Conservation (phyloP, 2,329 filamentous ascomycete species). For the Nothomitra cinnamomea region DNA sequence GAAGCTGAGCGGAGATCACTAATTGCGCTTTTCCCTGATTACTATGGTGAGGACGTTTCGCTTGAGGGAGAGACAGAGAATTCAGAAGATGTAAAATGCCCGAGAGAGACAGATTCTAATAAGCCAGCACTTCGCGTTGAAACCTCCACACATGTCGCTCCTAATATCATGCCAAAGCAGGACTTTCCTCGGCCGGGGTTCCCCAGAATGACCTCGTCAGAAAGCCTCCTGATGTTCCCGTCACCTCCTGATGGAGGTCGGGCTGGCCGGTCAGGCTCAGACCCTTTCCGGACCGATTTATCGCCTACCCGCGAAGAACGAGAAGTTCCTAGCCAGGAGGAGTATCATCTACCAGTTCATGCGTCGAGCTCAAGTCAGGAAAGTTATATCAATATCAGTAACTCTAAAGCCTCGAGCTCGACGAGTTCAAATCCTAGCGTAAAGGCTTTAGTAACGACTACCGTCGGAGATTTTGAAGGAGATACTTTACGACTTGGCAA, state of each 20-base stretch:
- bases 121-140: constrained; percentile 33
- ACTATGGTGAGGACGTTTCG: not conserved
- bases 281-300: constrained; percentile 24
- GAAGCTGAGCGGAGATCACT: not conserved
- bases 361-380: not conserved
- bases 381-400: constrained; percentile 8
- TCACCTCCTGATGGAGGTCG: constrained; percentile 41
- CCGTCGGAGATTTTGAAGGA: not conserved
- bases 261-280: constrained; percentile 32
- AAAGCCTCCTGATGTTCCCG: constrained; percentile 47
- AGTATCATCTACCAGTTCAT: not conserved
- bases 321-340: constrained; percentile 14
- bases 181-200: constrained; percentile 21
- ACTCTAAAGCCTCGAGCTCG: not conserved
- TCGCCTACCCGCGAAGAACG: not conserved
- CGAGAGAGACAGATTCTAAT: not conserved
- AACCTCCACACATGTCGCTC: constrained; percentile 18
- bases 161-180: constrained; percentile 11
- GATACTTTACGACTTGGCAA: not conserved
- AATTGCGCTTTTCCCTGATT: not conserved
- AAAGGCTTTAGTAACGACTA: not conserved
- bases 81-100: not conserved
- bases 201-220: constrained; percentile 38
- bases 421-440: not conserved
- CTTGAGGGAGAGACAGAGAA: not conserved